These are phyloP conservation scores for Rutidosis leptorrhynchoides DNA, from an alignment of 129 eudicot species.

Conservation along the genomic window DNA sequence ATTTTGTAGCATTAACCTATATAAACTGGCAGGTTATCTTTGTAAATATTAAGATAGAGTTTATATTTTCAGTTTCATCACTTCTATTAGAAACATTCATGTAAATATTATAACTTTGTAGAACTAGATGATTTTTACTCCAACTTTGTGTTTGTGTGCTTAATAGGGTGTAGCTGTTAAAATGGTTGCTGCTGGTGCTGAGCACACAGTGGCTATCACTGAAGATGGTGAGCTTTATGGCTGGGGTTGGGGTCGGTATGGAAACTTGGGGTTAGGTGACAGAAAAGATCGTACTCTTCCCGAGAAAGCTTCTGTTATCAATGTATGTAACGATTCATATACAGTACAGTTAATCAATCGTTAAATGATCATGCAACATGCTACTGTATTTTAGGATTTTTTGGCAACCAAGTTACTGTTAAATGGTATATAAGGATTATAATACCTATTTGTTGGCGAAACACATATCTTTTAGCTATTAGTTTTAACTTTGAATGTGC, in stretches of 20 bases:
- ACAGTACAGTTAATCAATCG: background rate
- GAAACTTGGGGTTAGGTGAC: slow-evolving; percentile 97
- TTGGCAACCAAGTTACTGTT: background rate
- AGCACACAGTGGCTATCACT: slow-evolving; percentile 95
- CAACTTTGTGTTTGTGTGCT: slow-evolving; percentile 20
- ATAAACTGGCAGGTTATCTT: background rate
- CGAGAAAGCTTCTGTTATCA: slow-evolving; percentile 57
- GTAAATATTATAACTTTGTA: background rate
- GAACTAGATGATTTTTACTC: background rate
- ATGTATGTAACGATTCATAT: slow-evolving; percentile 41
- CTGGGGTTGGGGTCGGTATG: slow-evolving; percentile 99
- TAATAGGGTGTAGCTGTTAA: slow-evolving; percentile 75
- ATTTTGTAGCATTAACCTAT: background rate
- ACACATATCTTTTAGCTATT: background rate
- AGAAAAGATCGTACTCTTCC: slow-evolving; percentile 84
- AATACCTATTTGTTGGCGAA: slow-evolving; percentile 7
- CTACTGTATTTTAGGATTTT: slow-evolving; percentile 13
- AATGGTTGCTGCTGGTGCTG: slow-evolving; percentile 99
- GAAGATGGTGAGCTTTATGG: slow-evolving; percentile 93
- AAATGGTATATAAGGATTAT: slow-evolving; percentile 13
- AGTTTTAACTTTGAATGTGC: slow-evolving; percentile 11
- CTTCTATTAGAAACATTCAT: too few relatives aligned
- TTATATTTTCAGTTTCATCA: background rate
- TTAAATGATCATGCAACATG: background rate
- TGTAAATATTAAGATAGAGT: too few relatives aligned